Percentiles rank a stretch among this genome's conserved stretches.
Evolutionary conservation across 768 basidiomycete species (phyloP).

Genomic region (Trametes elegans): DNA sequence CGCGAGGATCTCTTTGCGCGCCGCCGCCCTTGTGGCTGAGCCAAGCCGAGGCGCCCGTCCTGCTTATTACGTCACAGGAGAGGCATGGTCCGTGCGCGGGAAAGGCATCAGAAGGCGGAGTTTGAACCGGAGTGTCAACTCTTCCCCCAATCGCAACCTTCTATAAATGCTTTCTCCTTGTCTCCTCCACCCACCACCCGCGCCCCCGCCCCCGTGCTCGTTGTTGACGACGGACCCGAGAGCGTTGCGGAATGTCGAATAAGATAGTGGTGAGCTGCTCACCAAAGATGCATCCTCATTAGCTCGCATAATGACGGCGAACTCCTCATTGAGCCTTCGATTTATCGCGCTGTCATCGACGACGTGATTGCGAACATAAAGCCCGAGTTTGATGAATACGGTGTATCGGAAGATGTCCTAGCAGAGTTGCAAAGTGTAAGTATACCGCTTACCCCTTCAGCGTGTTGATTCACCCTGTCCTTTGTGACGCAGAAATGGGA

Average conservation of each 20-base stretch:
- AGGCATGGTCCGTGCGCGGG: conserved; percentile 47
- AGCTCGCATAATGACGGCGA: conserved; percentile 33
- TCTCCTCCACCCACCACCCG: conserved; percentile 34
- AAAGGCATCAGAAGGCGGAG: conserved; percentile 38
- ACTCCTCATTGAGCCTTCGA: conserved; percentile 67
- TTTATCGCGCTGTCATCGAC: conserved; percentile 95
- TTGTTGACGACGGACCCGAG: conserved; percentile 33
- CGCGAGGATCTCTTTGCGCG: neutral
- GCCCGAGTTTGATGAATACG: conserved; percentile 95
- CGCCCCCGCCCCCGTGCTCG: conserved; percentile 32
- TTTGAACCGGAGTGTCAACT: conserved; percentile 37
- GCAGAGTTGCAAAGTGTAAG: conserved; percentile 86
- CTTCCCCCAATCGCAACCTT: conserved; percentile 29
- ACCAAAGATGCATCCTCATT: conserved; percentile 54
- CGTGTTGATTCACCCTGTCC: conserved; percentile 18
- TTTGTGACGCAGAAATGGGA: conserved; percentile 82
- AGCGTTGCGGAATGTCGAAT: conserved; percentile 72
- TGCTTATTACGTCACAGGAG: conserved; percentile 5
- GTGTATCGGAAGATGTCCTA: conserved; percentile 85
- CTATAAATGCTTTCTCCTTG: conserved; percentile 30
- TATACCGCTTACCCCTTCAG: conserved; percentile 25
- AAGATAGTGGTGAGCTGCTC: conserved; percentile 96
- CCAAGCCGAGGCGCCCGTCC: neutral
- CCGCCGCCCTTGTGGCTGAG: neutral
- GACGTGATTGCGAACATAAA: conserved; percentile 88